A percentile compares a stretch with the other conserved stretches of the same genome.
These are phyloP conservation scores for Bocquillonia castaneifolia DNA, from an alignment of 441 rosid species.

Conservation along the genomic window DNA sequence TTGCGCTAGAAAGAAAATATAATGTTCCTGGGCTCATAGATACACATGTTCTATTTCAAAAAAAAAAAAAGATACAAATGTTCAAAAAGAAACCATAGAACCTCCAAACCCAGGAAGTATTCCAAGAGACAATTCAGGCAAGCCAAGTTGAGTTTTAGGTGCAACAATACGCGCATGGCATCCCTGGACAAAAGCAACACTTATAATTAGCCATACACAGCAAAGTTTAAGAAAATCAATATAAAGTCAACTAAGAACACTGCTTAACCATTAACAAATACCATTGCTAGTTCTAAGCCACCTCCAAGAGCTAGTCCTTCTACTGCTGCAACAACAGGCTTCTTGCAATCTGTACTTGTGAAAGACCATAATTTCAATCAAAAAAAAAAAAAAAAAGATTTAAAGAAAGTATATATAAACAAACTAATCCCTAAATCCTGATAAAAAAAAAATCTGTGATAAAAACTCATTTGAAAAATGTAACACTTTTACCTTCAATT, in stretches of 20 bases:
- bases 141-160: conserved; percentile 75
- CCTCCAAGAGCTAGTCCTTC: conserved; percentile 98
- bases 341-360: conserved; percentile 54
- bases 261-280: conserved; percentile 28
- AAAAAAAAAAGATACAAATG: too few species aligned
- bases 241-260: neutral
- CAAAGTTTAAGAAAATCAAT: neutral
- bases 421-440: too few species aligned
- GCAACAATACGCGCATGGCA: conserved; percentile 87
- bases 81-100: conserved; percentile 22
- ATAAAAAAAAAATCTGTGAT: too few species aligned
- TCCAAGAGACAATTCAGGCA: conserved; percentile 91
- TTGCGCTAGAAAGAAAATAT: conserved; percentile 4
- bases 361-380: conserved; percentile 15
- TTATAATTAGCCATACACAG: conserved; percentile 9
- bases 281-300: conserved; percentile 92
- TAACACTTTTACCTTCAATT: conserved; percentile 61
- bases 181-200: conserved; percentile 41
- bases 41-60: too few species aligned
- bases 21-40: neutral
- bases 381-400: neutral
- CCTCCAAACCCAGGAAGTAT: conserved; percentile 96
- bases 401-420: neutral
- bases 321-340: conserved; percentile 93
- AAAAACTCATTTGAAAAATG: too few species aligned